Evolutionary conservation across 192 early-diverging fungal genomes (phyloP).

Genomic region (Backusella morwellensis): DNA sequence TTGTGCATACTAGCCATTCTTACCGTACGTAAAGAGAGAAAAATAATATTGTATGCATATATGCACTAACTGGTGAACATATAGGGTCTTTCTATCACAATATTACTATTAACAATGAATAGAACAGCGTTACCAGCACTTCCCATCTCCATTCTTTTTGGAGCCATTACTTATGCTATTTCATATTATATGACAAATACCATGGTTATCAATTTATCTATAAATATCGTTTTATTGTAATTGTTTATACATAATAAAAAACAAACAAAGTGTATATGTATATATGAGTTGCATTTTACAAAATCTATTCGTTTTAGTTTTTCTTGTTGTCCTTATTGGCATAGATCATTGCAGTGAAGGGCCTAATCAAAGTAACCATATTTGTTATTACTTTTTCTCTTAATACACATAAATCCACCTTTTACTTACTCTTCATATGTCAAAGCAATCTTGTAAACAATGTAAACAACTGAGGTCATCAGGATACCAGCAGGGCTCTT

Average conservation of each 20-base stretch:
- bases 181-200: neutral
- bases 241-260: neutral
- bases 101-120: constrained; percentile 70
- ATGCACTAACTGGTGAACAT: neutral
- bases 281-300: neutral
- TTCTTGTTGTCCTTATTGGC: constrained; percentile 47
- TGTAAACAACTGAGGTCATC: constrained; percentile 64
- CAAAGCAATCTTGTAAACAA: constrained; percentile 77
- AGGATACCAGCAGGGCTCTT: constrained; percentile 71
- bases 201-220: neutral
- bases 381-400: neutral
- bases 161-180: constrained; percentile 26
- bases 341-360: constrained; percentile 84
- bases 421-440: constrained; percentile 70
- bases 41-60: neutral
- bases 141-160: constrained; percentile 76
- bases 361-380: constrained; percentile 37
- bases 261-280: neutral
- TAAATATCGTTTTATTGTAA: neutral
- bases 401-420: neutral
- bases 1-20: constrained; percentile 49
- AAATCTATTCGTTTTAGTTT: neutral
- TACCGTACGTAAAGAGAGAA: constrained; percentile 29
- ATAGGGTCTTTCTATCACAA: constrained; percentile 67
- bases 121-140: constrained; percentile 73